These are phyloP conservation scores for Candida takata DNA, from an alignment of 805 yeast species.

Conservation along the genomic window DNA sequence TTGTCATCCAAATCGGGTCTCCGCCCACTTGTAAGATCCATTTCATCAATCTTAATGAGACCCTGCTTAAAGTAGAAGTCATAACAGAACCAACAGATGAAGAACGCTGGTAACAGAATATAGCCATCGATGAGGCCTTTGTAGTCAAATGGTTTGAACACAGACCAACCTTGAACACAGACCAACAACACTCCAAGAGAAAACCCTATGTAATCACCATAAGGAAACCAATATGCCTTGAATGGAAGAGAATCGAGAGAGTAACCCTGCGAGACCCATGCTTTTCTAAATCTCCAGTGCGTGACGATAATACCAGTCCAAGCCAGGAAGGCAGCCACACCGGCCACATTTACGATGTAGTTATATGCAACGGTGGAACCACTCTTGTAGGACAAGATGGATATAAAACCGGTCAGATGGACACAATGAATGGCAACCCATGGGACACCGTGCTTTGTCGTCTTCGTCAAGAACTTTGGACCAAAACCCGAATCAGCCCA, in stretches of 20 bases:
- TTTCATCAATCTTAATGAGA: slow-evolving; percentile 34
- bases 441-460: slow-evolving; percentile 58
- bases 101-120: slow-evolving; percentile 52
- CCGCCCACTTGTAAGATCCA: slow-evolving; percentile 44
- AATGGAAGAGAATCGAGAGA: slow-evolving; percentile 61
- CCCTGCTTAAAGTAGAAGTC: slow-evolving; percentile 31
- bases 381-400: slow-evolving; percentile 45
- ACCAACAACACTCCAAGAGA: slow-evolving; percentile 32
- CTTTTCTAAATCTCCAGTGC: slow-evolving; percentile 62
- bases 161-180: slow-evolving; percentile 43
- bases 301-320: slow-evolving; percentile 60
- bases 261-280: slow-evolving; percentile 53
- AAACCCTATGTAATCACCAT: slow-evolving; percentile 33
- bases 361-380: slow-evolving; percentile 53
- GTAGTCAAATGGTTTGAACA: slow-evolving; percentile 42
- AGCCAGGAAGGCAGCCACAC: slow-evolving; percentile 66
- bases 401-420: slow-evolving; percentile 54
- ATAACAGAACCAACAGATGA: slow-evolving; percentile 35
- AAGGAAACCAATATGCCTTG: slow-evolving; percentile 50
- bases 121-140: slow-evolving; percentile 53
- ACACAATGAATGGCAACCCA: slow-evolving; percentile 51
- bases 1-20: slow-evolving; percentile 31
- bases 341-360: slow-evolving; percentile 67
- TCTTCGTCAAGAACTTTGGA: slow-evolving; percentile 45
- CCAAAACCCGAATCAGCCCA: slow-evolving; percentile 58